phyloP scores from a whole-genome alignment of 2,329 filamentous ascomycete genomes.

The Mycosphaerelloides madeirae region DNA sequence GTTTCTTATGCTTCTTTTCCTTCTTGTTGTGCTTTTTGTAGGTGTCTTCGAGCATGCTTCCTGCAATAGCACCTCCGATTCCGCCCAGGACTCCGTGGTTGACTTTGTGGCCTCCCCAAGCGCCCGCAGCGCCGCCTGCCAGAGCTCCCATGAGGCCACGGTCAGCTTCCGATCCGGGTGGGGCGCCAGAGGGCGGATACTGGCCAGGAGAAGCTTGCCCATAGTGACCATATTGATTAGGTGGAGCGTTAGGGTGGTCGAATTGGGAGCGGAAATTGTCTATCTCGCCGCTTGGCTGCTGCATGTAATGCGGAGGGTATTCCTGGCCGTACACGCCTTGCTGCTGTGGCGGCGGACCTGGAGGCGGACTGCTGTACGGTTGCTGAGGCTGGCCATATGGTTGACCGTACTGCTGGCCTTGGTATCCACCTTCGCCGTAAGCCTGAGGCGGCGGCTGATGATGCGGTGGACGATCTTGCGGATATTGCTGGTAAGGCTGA shows the following conservation, averaged over 20 bases:
- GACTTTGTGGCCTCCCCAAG: conserved; percentile 53
- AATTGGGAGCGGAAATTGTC: conserved; percentile 17
- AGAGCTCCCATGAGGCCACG: conserved; percentile 54
- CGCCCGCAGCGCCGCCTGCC: conserved; percentile 54
- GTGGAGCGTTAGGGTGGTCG: conserved; percentile 15
- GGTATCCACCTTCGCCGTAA: conserved; percentile 8
- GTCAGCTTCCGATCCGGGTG: conserved; percentile 40
- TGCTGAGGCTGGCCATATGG: conserved; percentile 9
- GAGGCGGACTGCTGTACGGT: conserved; percentile 1
- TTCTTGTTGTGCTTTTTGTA: conserved; percentile 42
- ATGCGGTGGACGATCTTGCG: conserved; percentile 10
- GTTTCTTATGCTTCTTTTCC: conserved; percentile 34
- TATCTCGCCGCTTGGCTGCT: conserved; percentile 21
- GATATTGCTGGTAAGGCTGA: conserved; percentile 27
- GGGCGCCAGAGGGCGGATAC: conserved; percentile 8
- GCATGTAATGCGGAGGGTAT: conserved; percentile 16
- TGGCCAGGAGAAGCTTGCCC: conserved; percentile 1
- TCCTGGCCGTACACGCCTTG: conserved; percentile 6
- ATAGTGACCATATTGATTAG: conserved; percentile 9
- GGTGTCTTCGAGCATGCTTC: conserved; percentile 52
- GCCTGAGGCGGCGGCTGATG: conserved; percentile 8
- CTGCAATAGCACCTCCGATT: conserved; percentile 52
- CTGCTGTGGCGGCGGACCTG: conserved; percentile 7
- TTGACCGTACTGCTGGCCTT: conserved; percentile 12
- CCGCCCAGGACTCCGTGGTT: conserved; percentile 55